Conservation (phyloP, 495 filamentous ascomycete genomes). For the Oidiodendron maius region DNA sequence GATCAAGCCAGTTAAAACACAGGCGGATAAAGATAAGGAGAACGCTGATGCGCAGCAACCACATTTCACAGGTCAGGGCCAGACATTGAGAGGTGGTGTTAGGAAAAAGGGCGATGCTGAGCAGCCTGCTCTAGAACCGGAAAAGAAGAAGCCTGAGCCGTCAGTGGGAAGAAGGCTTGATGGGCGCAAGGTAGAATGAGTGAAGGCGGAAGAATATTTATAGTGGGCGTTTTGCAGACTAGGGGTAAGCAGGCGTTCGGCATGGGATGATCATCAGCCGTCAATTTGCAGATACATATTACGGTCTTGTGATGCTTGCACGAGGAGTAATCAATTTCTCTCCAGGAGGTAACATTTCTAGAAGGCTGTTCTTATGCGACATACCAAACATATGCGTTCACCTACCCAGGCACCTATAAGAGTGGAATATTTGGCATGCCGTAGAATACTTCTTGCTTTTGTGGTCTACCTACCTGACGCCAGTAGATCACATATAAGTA, state of each 20-base stretch:
- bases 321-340: no score
- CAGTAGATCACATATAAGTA: no score
- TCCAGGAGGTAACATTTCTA: no score
- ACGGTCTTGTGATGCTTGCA: no score
- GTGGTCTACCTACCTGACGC: no score
- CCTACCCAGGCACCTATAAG: no score
- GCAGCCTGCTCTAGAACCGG: slow-evolving; percentile 4
- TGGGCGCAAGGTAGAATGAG: slow-evolving; percentile 8
- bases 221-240: neutral
- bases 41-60: slow-evolving; percentile 59
- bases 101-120: slow-evolving; percentile 37
- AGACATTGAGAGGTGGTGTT: slow-evolving; percentile 68
- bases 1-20: slow-evolving; percentile 78
- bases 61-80: slow-evolving; percentile 80
- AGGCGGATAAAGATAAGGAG: slow-evolving; percentile 61
- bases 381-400: no score
- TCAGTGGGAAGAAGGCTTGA: slow-evolving; percentile 15
- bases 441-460: no score
- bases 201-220: neutral
- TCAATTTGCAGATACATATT: no score
- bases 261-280: neutral
- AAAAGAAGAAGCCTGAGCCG: slow-evolving; percentile 15
- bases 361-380: no score
- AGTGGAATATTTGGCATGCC: no score
- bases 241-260: neutral